Evolutionary conservation across 805 yeast genomes (phyloP), one percentile per base, ranked within the genome.

Genomic region (Teunomyces aglyptinius): DNA sequence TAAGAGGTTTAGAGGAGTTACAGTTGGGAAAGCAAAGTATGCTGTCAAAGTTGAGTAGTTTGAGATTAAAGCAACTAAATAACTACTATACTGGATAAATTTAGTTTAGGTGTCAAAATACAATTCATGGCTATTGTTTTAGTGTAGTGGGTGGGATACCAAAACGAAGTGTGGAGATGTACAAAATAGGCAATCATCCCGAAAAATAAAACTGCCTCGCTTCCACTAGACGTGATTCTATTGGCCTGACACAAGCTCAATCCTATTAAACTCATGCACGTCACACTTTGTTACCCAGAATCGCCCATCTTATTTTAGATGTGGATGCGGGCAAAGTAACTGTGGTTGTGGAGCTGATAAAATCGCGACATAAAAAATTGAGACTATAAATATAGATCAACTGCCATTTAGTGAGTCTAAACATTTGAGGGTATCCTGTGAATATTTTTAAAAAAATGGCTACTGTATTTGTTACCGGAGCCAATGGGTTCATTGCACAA

Each of bases 401-500:
- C 33, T 13, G 18, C 33, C 16, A 15, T 7, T 13, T 18, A 3
- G 13, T 24, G 26, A 24, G 5, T 7, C 24, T 7, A 20, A 7
- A 20, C 24, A 20, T 20, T 24, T 24, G 26, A 24, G 26, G 8
- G 26, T 24, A 24, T 24, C 26, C 26, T 11, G 26, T 24, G 26
- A 24, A 24, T 24, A 24, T 24, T 20, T 5, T 1, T 6, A 24
- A 24, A 24, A 36, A 12, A 12, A 36, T 36, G 39, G 6, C 29
- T 12, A 33, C 44, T 15, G 34, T 43, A n/a, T 69, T 77, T 40
- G 74, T 79, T 38, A 64, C 83, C 6, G 83, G 84, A 18, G 81
- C 81, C 18, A 65, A 74, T 6, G 84, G 84, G 4, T 79, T 66
- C 54, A 69, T 80, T 47, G 83, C 82, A 28, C 71, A 66, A 53